Conservation (phyloP, 2,329 filamentous ascomycete species). For the Apiospora malaysiana region DNA sequence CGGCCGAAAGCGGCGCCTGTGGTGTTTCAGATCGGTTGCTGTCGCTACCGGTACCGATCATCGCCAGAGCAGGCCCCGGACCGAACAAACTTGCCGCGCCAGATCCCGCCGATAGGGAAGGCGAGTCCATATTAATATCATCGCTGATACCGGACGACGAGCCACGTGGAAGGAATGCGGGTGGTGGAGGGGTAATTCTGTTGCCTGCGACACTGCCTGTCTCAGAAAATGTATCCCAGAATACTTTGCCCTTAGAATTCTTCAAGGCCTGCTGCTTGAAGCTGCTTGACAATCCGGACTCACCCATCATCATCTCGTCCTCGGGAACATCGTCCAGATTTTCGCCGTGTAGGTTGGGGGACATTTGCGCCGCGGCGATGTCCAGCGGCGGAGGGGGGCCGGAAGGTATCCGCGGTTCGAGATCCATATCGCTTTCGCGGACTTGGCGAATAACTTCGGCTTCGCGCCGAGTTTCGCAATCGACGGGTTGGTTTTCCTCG, state of each 20-base stretch:
- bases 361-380: conserved; percentile 65
- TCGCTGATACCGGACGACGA: conserved; percentile 69
- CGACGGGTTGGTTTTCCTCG: conserved; percentile 86
- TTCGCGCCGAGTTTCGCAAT: conserved; percentile 87
- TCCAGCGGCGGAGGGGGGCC: conserved; percentile 47
- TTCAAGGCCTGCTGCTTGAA: conserved; percentile 78
- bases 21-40: conserved; percentile 44
- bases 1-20: conserved; percentile 41
- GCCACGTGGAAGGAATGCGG: conserved; percentile 64
- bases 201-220: conserved; percentile 58
- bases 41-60: conserved; percentile 38
- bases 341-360: conserved; percentile 69
- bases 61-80: conserved; percentile 40
- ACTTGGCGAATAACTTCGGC: conserved; percentile 96
- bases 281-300: conserved; percentile 62
- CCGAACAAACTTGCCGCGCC: conserved; percentile 40
- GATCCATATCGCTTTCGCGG: conserved; percentile 80
- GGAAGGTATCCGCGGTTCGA: conserved; percentile 51
- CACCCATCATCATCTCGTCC: conserved; percentile 67
- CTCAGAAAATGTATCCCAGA: conserved; percentile 82
- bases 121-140: conserved; percentile 76
- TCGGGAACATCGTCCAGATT: conserved; percentile 72
- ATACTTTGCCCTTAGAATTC: conserved; percentile 72
- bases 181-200: conserved; percentile 63
- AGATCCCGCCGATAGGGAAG: conserved; percentile 49